A percentile compares a stretch with the other conserved stretches of the same genome.
These are phyloP conservation scores for Phalaenopsis hybrid DNA, from an alignment of 116 monocot species.

Conservation along the genomic window DNA sequence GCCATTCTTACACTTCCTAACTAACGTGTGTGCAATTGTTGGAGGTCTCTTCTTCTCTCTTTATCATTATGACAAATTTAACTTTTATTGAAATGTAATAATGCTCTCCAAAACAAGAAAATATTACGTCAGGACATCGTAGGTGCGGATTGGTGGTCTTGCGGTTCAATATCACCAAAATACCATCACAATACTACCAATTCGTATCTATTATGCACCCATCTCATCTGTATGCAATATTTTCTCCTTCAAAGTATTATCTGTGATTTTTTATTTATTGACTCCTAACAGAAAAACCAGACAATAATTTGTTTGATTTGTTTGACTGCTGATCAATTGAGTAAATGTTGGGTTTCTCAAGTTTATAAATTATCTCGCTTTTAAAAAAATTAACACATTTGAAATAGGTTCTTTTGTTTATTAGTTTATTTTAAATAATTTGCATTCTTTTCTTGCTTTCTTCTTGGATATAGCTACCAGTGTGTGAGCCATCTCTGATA, in stretches of 20 bases:
- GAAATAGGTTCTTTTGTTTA: background rate
- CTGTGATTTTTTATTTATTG: background rate
- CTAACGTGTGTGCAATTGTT: conserved; percentile 61
- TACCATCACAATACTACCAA: too few relatives aligned
- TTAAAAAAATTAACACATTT: background rate
- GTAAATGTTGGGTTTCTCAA: background rate
- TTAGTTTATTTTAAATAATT: too few relatives aligned
- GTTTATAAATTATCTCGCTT: background rate
- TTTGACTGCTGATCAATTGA: background rate
- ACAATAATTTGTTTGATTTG: background rate
- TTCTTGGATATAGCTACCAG: too few relatives aligned
- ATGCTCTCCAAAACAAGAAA: background rate
- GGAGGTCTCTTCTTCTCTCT: conserved; percentile 35
- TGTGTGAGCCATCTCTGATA: too few relatives aligned
- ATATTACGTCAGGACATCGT: too few relatives aligned
- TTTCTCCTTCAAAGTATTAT: background rate
- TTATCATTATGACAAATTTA: background rate
- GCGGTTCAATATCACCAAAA: too few relatives aligned
- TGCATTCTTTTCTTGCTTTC: too few relatives aligned
- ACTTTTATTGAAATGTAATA: background rate
- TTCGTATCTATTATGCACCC: too few relatives aligned
- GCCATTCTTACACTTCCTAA: conserved; percentile 55
- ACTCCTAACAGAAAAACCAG: background rate
- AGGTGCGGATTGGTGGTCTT: too few relatives aligned
- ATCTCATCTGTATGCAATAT: too few relatives aligned